Conservation (phyloP, 1,284 basidiomycete species). For the Ceratobasidium sp. region DNA sequence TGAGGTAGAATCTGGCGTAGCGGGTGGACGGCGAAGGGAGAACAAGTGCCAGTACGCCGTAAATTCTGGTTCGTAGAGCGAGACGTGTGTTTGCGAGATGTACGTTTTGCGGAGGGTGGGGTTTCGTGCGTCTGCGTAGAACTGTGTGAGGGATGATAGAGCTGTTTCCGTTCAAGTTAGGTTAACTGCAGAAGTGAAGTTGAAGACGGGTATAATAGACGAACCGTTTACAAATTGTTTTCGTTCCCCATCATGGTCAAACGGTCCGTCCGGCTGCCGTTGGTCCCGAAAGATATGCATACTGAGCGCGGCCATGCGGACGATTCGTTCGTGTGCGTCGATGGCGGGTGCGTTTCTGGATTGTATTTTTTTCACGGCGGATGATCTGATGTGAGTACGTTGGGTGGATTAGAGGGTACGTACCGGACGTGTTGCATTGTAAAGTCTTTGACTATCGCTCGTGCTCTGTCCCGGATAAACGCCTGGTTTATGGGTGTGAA, state of each 20-base stretch:
- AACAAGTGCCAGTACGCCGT: slow-evolving; percentile 43
- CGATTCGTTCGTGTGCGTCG: slow-evolving; percentile 41
- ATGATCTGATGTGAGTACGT: background rate
- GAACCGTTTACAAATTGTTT: slow-evolving; percentile 43
- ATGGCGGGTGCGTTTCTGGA: slow-evolving; percentile 37
- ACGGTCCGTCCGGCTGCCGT: slow-evolving; percentile 39
- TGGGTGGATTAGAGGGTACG: background rate
- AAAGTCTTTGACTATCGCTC: slow-evolving; percentile 42
- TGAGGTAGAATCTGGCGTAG: background rate
- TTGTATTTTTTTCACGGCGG: too few relatives aligned
- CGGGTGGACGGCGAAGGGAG: slow-evolving; percentile 32
- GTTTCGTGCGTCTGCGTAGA: slow-evolving; percentile 43
- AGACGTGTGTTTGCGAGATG: slow-evolving; percentile 35
- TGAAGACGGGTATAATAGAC: too few relatives aligned
- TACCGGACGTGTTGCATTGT: slow-evolving; percentile 44
- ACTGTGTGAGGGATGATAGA: slow-evolving; percentile 34
- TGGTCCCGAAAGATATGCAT: slow-evolving; percentile 45
- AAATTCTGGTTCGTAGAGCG: slow-evolving; percentile 34
- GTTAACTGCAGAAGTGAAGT: background rate
- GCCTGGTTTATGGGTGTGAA: slow-evolving; percentile 42
- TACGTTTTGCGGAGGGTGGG: slow-evolving; percentile 40
- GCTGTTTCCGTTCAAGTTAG: background rate
- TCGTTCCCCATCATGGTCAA: slow-evolving; percentile 43
- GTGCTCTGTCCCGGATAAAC: slow-evolving; percentile 40
- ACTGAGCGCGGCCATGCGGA: slow-evolving; percentile 42